phyloP scores from a whole-genome alignment of 2,329 filamentous ascomycete genomes.

The Cordyceps sp. region DNA sequence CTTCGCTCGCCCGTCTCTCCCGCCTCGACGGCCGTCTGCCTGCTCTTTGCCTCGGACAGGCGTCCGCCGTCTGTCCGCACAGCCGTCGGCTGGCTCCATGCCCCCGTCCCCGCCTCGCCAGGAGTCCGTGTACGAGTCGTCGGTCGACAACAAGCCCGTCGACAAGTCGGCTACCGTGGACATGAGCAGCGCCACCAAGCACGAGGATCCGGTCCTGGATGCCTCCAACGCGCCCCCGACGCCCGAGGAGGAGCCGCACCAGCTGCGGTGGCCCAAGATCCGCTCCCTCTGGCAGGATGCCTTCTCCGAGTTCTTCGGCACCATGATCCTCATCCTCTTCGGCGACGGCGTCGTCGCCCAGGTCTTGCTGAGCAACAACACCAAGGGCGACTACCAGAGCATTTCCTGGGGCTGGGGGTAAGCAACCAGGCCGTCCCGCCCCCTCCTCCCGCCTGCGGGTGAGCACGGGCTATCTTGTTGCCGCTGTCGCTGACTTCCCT shows the following conservation, averaged over 20 bases:
- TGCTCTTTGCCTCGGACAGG: too few relatives aligned
- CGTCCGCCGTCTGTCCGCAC: too few relatives aligned
- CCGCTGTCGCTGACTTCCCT: background rate
- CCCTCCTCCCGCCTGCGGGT: constrained; percentile 1
- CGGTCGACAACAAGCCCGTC: too few relatives aligned
- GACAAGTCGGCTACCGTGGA: too few relatives aligned
- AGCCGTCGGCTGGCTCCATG: too few relatives aligned
- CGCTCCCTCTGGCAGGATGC: constrained; percentile 35
- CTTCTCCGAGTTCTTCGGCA: constrained; percentile 52
- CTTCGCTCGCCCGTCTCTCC: too few relatives aligned
- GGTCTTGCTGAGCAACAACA: constrained; percentile 37
- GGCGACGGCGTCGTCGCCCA: constrained; percentile 58
- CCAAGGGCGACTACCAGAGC: constrained; percentile 31
- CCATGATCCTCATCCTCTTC: constrained; percentile 51
- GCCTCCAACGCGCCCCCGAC: constrained; percentile 4
- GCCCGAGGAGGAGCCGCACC: constrained; percentile 6
- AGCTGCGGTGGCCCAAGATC: constrained; percentile 32
- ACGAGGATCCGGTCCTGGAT: too few relatives aligned
- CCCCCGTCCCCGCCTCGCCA: too few relatives aligned
- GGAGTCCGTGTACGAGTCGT: too few relatives aligned
- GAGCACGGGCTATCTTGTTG: too few relatives aligned
- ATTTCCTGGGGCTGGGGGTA: constrained; percentile 34
- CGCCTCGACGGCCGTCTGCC: too few relatives aligned
- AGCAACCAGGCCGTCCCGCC: constrained; percentile 10
- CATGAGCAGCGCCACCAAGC: constrained; percentile 9